Conservation (phyloP, 192 early-diverging fungal genomes). For the Diversispora epigaea region DNA sequence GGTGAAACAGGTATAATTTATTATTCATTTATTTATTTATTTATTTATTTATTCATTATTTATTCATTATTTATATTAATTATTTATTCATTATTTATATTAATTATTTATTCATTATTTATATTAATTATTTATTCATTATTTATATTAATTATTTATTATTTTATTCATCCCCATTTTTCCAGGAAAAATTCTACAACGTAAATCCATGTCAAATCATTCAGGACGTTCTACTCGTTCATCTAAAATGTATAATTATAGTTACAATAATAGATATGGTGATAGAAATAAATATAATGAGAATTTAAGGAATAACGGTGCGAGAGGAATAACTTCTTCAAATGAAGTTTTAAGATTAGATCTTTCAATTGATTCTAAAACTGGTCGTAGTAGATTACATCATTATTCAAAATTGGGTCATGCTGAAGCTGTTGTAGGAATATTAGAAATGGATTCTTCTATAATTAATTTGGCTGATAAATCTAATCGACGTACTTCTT, state of each 20-base stretch:
- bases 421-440: constrained; percentile 40
- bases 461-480: constrained; percentile 65
- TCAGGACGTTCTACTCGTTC: neutral
- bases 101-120: neutral
- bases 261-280: neutral
- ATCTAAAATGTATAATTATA: neutral
- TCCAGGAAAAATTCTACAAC: neutral
- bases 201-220: neutral
- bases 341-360: constrained; percentile 46
- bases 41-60: neutral
- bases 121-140: neutral
- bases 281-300: constrained; percentile 6
- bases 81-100: neutral
- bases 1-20: neutral
- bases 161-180: neutral
- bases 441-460: constrained; percentile 59
- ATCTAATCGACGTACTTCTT: constrained; percentile 59
- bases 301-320: neutral
- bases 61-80: neutral
- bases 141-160: neutral
- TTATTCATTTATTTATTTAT: no score
- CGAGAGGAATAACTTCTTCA: neutral
- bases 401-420: constrained; percentile 64
- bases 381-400: constrained; percentile 68
- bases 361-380: constrained; percentile 56